Evolutionary conservation across 495 filamentous ascomycete species (phyloP), one percentile per base, ranked within the genome.

Genomic region (Penicillium atrosanguineum): DNA sequence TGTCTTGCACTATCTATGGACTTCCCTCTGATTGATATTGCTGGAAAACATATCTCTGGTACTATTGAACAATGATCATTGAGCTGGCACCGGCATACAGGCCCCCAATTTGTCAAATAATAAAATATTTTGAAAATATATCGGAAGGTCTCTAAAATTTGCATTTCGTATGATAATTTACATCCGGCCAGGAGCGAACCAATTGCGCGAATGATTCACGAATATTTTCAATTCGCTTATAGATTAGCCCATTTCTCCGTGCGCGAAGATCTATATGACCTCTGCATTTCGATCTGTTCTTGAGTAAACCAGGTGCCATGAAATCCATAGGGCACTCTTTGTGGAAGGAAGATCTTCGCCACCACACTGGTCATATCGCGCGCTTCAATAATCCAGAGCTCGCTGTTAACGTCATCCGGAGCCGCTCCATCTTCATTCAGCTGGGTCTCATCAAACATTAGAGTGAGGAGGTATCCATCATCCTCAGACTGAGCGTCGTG

Each of bases 361-460:
- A 48, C 39, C 11, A 55, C 45, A 25, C 6, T 55, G 4, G 7
- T 55, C 45, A 54, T 48, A 36, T 48, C 52, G 5, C 36, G 5
- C 0, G 52, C 52, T 12, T 54, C 45, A 18, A 54, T 48, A 20
- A 55, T 25, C 52, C 45, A 55, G 5, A 54, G 19, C 26, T 55
- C 52, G 21, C 52, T 55, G 4, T 19, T 47, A 1, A 36, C 12
- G 6, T 28, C 18, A 6, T 55, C 45, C 45, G 1, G 19, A 26
- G 52, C 45, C 7, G 20, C 20, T 44, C 45, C 45, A 38, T 44
- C 11, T n/a, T 40, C 15, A 34, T 48, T 26, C 2, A 55, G 20
- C 29, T 55, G 45, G 19, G 38, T 31, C 25, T 54, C 37, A 37
- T 55, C 52, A 38, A 55, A 55, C 52, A 48, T 55, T 26, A 55